Evolutionary conservation across 306 rosid genomes (phyloP), one percentile per base, ranked within the genome.

Genomic region (Fagus sylvatica): DNA sequence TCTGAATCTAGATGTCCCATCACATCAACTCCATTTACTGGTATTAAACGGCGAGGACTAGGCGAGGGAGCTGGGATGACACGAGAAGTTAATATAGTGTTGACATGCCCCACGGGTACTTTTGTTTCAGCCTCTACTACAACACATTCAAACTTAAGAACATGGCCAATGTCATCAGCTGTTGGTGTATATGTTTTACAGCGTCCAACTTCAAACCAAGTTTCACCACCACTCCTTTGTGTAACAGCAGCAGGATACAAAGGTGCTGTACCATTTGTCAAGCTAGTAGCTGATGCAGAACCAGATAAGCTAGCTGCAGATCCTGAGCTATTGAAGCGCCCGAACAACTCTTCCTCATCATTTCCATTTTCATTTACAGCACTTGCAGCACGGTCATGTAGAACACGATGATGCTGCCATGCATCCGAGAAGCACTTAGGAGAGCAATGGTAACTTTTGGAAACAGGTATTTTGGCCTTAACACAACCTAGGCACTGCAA

Each of bases 41-140:
- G 88, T 67, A 96, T 76, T 79, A 77, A 15, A 32, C 72, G 90
- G 33, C 99, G 97, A 4, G 98, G 99, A 81, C 85, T 88, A 78
- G 98, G 96, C 0, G 96, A 90, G 43, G 99, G 98, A 71, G 99
- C 98, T 77, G 97, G 96, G 86, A 96, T 93, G 84, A 96, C 99
- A 74, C 91, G 90, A 60, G 91, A 86, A 77, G 99, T 96, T 83
- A 87, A 82, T 76, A 93, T 82, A 60, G 94, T 81, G 77, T 70
- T 91, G 59, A 71, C 87, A 73, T 83, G 92, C 42, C 97, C 99
- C 56, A 86, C 94, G 32, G 85, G 83, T 68, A 77, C 42, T 78
- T 91, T 96, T 53, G 97, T 79, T 84, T 93, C 96, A 51, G 85
- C 87, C 74, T 90, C 93, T 57, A 93, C 96, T 72, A 93, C 89